A percentile compares a stretch with the other conserved stretches of the same genome.
phyloP scores from a whole-genome alignment of 495 filamentous ascomycete species.

The Cercophora scortea region DNA sequence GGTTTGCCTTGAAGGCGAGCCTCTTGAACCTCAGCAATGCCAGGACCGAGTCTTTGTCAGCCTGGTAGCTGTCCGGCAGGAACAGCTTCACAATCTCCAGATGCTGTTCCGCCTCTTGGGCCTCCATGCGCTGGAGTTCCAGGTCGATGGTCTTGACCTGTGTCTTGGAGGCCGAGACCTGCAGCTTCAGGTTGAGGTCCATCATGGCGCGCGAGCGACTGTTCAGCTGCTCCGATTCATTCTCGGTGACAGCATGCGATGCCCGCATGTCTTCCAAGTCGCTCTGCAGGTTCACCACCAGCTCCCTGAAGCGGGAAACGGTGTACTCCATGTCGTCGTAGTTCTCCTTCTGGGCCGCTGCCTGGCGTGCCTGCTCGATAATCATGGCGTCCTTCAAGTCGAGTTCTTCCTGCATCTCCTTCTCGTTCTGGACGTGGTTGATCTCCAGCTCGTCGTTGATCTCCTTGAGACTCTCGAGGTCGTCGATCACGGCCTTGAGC shows the following conservation, averaged over 20 bases:
- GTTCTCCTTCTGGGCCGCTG: constrained; percentile 58
- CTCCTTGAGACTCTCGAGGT: constrained; percentile 80
- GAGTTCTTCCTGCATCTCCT: constrained; percentile 88
- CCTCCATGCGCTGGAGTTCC: constrained; percentile 79
- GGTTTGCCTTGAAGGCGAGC: constrained; percentile 76
- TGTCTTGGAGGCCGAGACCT: constrained; percentile 78
- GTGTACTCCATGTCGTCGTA: constrained; percentile 88
- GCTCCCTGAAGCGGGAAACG: constrained; percentile 74
- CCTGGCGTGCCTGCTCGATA: constrained; percentile 62
- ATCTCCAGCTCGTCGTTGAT: constrained; percentile 90
- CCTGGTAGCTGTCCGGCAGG: constrained; percentile 77
- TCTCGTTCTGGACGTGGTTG: constrained; percentile 86
- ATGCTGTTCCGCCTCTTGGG: constrained; percentile 83
- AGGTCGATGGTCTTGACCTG: constrained; percentile 91
- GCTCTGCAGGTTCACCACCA: constrained; percentile 77
- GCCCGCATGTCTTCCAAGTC: constrained; percentile 88
- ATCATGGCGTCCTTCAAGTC: constrained; percentile 74
- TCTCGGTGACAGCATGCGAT: constrained; percentile 84
- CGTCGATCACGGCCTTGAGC: constrained; percentile 69
- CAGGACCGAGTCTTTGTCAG: constrained; percentile 72
- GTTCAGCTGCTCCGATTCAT: constrained; percentile 79
- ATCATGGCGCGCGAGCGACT: constrained; percentile 85
- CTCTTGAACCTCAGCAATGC: constrained; percentile 82
- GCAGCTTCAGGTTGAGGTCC: constrained; percentile 91
- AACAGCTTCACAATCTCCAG: constrained; percentile 80